A percentile compares a stretch with the other conserved stretches of the same genome.
Evolutionary conservation across 108 stramenopile species (phyloP).

Genomic region (Epipyxis sp.): DNA sequence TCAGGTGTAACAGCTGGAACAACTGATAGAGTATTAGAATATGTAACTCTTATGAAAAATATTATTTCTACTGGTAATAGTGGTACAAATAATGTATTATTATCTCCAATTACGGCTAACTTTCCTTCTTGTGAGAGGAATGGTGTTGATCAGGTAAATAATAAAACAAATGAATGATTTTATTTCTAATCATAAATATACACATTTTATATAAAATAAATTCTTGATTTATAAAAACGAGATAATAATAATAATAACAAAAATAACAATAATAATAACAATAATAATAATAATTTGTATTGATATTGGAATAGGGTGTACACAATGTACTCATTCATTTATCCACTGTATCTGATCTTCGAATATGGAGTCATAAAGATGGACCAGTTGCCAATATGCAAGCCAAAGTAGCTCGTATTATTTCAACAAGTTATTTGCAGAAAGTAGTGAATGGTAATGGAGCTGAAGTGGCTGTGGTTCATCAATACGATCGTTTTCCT

Average conservation of each 20-base stretch:
- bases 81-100: no score
- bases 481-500: conserved; percentile 42
- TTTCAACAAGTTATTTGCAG: background rate
- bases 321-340: conserved; percentile 41
- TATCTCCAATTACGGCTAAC: background rate
- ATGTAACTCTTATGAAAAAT: conserved; percentile 3
- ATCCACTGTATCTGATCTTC: background rate
- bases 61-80: background rate
- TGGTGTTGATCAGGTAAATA: conserved; percentile 47
- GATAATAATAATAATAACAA: no score
- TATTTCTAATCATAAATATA: no score
- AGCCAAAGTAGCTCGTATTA: conserved; percentile 21
- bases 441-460: conserved; percentile 11
- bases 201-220: no score
- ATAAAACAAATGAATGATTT: no score
- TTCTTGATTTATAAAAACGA: no score
- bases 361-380: background rate
- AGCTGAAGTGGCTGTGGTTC: conserved; percentile 14
- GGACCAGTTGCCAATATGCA: conserved; percentile 40
- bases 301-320: no score
- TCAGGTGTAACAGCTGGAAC: conserved; percentile 22
- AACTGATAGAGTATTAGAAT: background rate
- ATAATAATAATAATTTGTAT: no score
- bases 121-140: conserved; percentile 39
- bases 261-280: no score